Percentiles rank a stretch among this genome's conserved stretches.
These are phyloP conservation scores for Echinochloa phyllopogon DNA, from an alignment of 176 grass and related monocot genomes.

Conservation along the genomic window DNA sequence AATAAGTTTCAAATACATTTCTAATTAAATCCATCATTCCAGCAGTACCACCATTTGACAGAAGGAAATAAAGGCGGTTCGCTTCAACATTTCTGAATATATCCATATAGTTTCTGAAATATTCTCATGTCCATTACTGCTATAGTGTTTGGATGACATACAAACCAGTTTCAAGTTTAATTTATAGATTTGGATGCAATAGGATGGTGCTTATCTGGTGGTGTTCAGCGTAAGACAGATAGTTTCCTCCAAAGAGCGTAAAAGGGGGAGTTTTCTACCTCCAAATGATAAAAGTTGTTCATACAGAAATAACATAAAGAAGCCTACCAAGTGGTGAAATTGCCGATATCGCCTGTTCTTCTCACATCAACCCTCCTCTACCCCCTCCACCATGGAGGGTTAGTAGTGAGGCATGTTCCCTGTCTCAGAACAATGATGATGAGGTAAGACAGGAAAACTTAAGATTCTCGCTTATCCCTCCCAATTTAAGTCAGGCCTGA, in stretches of 20 bases:
- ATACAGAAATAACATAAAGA: constrained; percentile 55
- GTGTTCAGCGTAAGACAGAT: constrained; percentile 15
- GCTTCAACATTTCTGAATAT: constrained; percentile 1
- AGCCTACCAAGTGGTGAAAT: constrained; percentile 73
- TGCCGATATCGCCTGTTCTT: constrained; percentile 72
- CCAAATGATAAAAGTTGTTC: constrained; percentile 54
- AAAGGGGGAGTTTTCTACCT: constrained; percentile 30
- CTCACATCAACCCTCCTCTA: constrained; percentile 82
- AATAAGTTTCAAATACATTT: neutral
- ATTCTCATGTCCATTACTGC: neutral
- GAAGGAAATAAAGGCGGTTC: neutral
- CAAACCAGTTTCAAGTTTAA: neutral
- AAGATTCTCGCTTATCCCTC: constrained; percentile 11
- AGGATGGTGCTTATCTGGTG: constrained; percentile 19
- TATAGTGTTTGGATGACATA: constrained; percentile 11
- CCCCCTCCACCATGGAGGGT: constrained; percentile 60
- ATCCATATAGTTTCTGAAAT: constrained; percentile 18
- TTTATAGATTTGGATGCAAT: constrained; percentile 12
- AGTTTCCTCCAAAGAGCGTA: constrained; percentile 5
- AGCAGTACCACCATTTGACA: neutral
- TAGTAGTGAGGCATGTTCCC: constrained; percentile 82
- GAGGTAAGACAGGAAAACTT: constrained; percentile 62
- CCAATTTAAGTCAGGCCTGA: neutral
- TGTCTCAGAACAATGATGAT: constrained; percentile 79
- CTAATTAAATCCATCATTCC: neutral